phyloP scores from a whole-genome alignment of 1,139 yeast species.

The Blastobotrys serpentis region DNA sequence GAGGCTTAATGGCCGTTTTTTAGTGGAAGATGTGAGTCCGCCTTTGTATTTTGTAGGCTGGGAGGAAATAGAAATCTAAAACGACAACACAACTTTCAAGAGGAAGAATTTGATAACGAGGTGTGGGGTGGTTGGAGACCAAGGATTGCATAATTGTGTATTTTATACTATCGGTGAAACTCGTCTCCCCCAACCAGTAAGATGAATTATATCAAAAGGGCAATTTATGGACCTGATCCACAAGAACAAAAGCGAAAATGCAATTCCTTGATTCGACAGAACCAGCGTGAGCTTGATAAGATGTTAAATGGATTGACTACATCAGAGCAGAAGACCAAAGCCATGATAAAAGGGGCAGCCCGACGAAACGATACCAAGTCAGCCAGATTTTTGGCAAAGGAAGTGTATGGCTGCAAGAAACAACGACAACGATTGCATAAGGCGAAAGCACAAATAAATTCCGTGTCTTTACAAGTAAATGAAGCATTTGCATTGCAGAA shows the following conservation, averaged over 20 bases:
- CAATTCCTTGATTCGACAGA: slow-evolving; percentile 76
- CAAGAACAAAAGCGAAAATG: slow-evolving; percentile 90
- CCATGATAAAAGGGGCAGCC: slow-evolving; percentile 71
- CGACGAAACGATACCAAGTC: slow-evolving; percentile 72
- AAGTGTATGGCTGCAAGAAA: slow-evolving; percentile 68
- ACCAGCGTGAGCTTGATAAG: slow-evolving; percentile 78
- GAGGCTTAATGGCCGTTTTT: not conserved
- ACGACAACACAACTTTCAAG: not conserved
- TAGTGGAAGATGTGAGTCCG: not conserved
- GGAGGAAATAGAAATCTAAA: too few species aligned
- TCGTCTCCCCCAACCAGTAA: not conserved
- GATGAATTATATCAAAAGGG: slow-evolving; percentile 58
- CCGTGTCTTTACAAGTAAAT: slow-evolving; percentile 82
- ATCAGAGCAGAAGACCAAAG: slow-evolving; percentile 61
- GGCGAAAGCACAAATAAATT: slow-evolving; percentile 82
- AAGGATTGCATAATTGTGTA: not conserved
- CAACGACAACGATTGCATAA: slow-evolving; percentile 73
- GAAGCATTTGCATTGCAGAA: slow-evolving; percentile 89
- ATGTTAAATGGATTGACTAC: slow-evolving; percentile 62
- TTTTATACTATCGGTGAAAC: not conserved
- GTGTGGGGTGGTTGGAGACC: too few species aligned
- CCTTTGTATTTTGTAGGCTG: not conserved
- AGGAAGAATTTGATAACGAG: too few species aligned
- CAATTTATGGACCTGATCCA: slow-evolving; percentile 95
- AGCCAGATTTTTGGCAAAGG: slow-evolving; percentile 79